These are phyloP conservation scores for Xanthoconium purpureum DNA, from an alignment of 768 basidiomycete species.

Conservation along the genomic window DNA sequence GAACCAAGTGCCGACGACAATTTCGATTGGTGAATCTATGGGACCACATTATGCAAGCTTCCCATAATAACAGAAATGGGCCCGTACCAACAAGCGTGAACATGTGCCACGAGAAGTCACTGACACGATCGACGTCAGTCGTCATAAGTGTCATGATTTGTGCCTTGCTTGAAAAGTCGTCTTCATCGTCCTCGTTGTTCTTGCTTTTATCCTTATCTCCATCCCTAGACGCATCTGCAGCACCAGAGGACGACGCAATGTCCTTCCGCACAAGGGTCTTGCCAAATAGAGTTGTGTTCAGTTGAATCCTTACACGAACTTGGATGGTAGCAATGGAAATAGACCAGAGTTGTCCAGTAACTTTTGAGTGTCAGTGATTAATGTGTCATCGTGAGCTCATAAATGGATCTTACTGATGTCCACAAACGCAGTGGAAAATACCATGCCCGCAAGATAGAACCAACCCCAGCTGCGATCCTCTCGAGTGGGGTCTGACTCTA, in stretches of 20 bases:
- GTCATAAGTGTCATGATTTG: slow-evolving; percentile 97
- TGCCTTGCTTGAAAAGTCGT: slow-evolving; percentile 63
- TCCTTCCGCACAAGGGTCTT: slow-evolving; percentile 88
- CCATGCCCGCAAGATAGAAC: slow-evolving; percentile 58
- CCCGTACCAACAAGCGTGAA: slow-evolving; percentile 68
- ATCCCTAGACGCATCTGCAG: slow-evolving; percentile 25
- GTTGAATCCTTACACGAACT: slow-evolving; percentile 66
- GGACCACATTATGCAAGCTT: background rate
- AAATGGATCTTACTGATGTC: slow-evolving; percentile 39
- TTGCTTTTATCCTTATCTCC: slow-evolving; percentile 16
- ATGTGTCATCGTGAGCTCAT: background rate
- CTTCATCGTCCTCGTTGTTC: slow-evolving; percentile 35
- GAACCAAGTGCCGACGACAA: slow-evolving; percentile 69
- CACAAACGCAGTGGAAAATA: slow-evolving; percentile 41
- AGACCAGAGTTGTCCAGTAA: slow-evolving; percentile 69
- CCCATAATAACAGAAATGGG: background rate
- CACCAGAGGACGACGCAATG: slow-evolving; percentile 59
- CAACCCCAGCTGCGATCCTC: slow-evolving; percentile 67
- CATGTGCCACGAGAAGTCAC: slow-evolving; percentile 78
- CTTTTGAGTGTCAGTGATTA: slow-evolving; percentile 32
- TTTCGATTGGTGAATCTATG: slow-evolving; percentile 74
- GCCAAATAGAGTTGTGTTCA: slow-evolving; percentile 81
- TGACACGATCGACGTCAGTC: slow-evolving; percentile 87
- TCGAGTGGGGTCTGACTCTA: slow-evolving; percentile 60
- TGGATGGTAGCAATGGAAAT: slow-evolving; percentile 67